phyloP scores from a whole-genome alignment of 768 basidiomycete species.

The Mycena amicta region DNA sequence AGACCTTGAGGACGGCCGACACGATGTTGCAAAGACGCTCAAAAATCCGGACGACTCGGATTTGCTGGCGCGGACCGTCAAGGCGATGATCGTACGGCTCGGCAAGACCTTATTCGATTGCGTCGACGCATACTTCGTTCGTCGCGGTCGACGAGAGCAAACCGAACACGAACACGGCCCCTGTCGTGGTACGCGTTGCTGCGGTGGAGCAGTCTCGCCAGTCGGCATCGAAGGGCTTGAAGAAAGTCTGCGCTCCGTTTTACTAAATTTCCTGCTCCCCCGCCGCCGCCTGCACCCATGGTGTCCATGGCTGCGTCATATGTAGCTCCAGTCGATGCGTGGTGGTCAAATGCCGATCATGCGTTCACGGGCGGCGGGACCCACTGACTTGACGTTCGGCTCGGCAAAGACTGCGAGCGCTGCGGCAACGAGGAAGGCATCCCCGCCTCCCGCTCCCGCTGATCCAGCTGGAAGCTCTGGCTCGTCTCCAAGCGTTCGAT shows the following conservation, averaged over 20 bases:
- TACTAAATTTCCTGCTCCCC: no score
- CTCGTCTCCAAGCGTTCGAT: constrained; percentile 20
- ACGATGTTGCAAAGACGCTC: constrained; percentile 2
- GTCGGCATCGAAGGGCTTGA: no score
- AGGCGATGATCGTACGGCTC: constrained; percentile 18
- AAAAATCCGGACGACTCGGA: constrained; percentile 9
- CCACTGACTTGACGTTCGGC: no score
- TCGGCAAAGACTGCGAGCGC: not conserved
- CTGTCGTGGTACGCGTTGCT: no score
- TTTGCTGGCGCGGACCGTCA: constrained; percentile 10
- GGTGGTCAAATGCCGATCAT: no score
- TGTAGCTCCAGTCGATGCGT: no score
- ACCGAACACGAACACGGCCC: not conserved
- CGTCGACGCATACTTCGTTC: constrained; percentile 17
- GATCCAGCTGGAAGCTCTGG: constrained; percentile 17
- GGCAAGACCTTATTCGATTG: constrained; percentile 22
- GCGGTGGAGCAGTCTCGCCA: no score
- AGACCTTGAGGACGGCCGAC: constrained; percentile 21
- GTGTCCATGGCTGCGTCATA: no score
- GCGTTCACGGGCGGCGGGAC: no score
- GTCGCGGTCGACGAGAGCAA: constrained; percentile 21
- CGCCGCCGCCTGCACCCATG: no score
- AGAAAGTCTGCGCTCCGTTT: no score
- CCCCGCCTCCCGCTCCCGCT: not conserved
- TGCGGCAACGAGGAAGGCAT: not conserved